A percentile compares a stretch with the other conserved stretches of the same genome.
Evolutionary conservation across 1,284 basidiomycete genomes (phyloP).

Genomic region (Spongiforma sp.): DNA sequence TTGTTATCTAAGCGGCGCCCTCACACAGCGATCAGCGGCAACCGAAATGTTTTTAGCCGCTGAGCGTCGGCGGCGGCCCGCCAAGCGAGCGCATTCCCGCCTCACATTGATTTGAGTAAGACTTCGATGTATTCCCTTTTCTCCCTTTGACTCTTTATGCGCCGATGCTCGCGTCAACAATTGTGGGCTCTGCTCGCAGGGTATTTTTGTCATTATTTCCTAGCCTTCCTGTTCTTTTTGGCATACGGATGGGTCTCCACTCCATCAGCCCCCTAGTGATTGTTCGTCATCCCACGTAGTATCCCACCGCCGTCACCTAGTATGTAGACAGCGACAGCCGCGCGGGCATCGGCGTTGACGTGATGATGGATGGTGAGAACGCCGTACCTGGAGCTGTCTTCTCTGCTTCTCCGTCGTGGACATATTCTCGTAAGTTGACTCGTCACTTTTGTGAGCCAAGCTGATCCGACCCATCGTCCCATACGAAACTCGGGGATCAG

Average conservation of each 20-base stretch:
- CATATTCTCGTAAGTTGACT: constrained; percentile 77
- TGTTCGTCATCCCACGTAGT: constrained; percentile 70
- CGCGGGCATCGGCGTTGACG: constrained; percentile 80
- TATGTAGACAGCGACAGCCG: constrained; percentile 88
- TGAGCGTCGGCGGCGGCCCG: too few relatives aligned
- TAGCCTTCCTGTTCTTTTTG: constrained; percentile 22
- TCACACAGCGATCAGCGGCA: too few relatives aligned
- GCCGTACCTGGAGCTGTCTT: constrained; percentile 91
- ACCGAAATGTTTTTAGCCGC: too few relatives aligned
- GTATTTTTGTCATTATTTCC: constrained; percentile 14
- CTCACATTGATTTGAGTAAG: too few relatives aligned
- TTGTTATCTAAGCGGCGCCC: too few relatives aligned
- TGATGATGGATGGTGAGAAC: constrained; percentile 84
- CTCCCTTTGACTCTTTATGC: constrained; percentile 20
- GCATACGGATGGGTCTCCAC: constrained; percentile 1
- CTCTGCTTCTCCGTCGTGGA: constrained; percentile 90
- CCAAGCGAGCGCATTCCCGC: too few relatives aligned
- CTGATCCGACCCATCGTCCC: constrained; percentile 1
- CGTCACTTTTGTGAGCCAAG: not conserved
- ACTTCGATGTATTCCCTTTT: too few relatives aligned
- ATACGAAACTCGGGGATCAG: constrained; percentile 78
- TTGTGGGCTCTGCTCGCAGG: constrained; percentile 4
- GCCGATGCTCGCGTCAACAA: constrained; percentile 2
- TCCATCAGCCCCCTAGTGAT: constrained; percentile 12
- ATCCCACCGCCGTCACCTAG: constrained; percentile 81